A percentile compares a stretch with the other conserved stretches of the same genome.
phyloP scores from a whole-genome alignment of 345 rosid genomes.

The Populus alba region DNA sequence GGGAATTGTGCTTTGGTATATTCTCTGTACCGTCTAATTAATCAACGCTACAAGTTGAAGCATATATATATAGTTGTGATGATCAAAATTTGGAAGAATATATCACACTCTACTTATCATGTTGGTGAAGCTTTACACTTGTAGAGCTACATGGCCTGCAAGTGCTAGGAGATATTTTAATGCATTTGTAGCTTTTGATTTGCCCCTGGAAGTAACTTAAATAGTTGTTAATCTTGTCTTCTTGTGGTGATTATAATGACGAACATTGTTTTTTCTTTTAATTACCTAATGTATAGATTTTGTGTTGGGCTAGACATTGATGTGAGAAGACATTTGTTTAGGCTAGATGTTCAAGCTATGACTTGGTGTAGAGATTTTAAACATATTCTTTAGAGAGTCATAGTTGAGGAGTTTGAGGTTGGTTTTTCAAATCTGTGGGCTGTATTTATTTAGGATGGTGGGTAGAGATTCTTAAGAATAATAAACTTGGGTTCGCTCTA shows the following conservation, averaged over 20 bases:
- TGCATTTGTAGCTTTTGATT: neutral
- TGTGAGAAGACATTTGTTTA: neutral
- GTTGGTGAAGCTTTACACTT: neutral
- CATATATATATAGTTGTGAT: neutral
- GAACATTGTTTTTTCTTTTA: neutral
- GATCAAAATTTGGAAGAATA: neutral
- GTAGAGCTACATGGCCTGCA: neutral
- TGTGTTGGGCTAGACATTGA: neutral
- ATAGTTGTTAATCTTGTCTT: neutral
- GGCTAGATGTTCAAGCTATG: neutral
- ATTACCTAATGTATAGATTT: neutral
- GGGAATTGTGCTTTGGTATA: slow-evolving; percentile 15
- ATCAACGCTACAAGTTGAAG: neutral
- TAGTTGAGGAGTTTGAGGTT: neutral
- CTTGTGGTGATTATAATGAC: neutral
- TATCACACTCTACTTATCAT: neutral
- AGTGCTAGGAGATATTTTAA: neutral
- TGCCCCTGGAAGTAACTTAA: neutral
- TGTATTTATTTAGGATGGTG: neutral
- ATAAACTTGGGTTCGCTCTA: neutral
- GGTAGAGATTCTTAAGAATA: neutral
- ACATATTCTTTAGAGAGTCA: neutral
- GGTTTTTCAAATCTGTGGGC: neutral
- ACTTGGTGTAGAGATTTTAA: neutral
- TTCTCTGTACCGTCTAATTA: neutral